Evolutionary conservation across 257 asterid species (phyloP).

Genomic region (Nicotiana sylvestris): DNA sequence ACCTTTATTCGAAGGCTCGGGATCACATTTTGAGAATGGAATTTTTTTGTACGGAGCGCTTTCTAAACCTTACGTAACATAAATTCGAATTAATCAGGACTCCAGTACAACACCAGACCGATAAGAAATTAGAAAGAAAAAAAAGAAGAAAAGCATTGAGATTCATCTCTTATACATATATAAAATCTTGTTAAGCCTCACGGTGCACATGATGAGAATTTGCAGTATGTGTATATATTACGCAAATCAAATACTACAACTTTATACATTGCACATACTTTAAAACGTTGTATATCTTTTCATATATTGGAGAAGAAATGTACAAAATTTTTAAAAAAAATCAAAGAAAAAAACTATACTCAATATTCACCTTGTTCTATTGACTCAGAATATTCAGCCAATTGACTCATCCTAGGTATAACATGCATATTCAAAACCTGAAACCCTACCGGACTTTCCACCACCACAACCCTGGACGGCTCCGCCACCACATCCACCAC

Average conservation of each 20-base stretch:
- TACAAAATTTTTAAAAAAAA: not conserved
- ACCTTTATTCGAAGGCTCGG: too few relatives aligned
- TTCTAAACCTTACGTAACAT: too few relatives aligned
- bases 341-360: not conserved
- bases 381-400: not conserved
- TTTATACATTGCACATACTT: not conserved
- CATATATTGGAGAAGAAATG: not conserved
- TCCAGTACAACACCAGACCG: not conserved
- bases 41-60: too few relatives aligned
- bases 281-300: not conserved
- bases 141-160: too few relatives aligned
- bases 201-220: not conserved
- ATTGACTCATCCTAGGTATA: constrained; percentile 49
- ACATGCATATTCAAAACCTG: constrained; percentile 48
- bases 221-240: not conserved
- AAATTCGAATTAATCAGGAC: too few relatives aligned
- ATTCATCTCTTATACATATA: not conserved
- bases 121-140: too few relatives aligned
- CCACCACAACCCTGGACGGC: constrained; percentile 42
- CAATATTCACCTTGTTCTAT: not conserved
- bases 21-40: too few relatives aligned
- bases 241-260: not conserved
- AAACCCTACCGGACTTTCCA: constrained; percentile 50
- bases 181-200: not conserved
- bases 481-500: constrained; percentile 64